These are phyloP conservation scores for Cryptococcus sp. DNA, from an alignment of 1,284 basidiomycete species.

Conservation along the genomic window DNA sequence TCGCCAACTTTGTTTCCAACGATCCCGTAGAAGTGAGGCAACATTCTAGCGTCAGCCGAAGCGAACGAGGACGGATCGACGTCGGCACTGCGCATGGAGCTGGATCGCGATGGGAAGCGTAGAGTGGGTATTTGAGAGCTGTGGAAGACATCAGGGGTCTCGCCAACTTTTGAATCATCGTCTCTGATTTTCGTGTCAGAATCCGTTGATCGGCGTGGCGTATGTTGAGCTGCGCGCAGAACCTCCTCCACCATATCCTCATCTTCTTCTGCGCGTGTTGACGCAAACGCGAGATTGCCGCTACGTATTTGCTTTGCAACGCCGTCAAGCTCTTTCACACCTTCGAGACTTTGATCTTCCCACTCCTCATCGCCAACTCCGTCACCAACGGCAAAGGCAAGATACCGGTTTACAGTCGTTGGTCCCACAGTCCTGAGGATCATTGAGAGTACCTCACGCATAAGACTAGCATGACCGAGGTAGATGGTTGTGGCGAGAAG, in stretches of 20 bases:
- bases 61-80: slow-evolving; percentile 2
- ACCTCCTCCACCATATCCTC: slow-evolving; percentile 16
- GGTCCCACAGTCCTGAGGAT: slow-evolving; percentile 78
- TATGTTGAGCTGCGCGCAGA: slow-evolving; percentile 6
- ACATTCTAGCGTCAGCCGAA: slow-evolving; percentile 19
- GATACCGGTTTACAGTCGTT: slow-evolving; percentile 72
- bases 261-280: slow-evolving; percentile 7
- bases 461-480: slow-evolving; percentile 75
- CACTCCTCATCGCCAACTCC: slow-evolving; percentile 61
- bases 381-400: slow-evolving; percentile 78
- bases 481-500: slow-evolving; percentile 83
- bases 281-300: background rate
- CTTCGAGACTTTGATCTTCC: slow-evolving; percentile 58
- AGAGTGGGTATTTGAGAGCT: slow-evolving; percentile 7
- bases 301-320: slow-evolving; percentile 58
- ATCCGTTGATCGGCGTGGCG: slow-evolving; percentile 18
- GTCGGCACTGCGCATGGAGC: slow-evolving; percentile 11
- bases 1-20: slow-evolving; percentile 88
- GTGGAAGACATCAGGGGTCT: slow-evolving; percentile 11
- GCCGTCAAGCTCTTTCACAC: slow-evolving; percentile 68
- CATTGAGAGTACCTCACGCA: slow-evolving; percentile 70
- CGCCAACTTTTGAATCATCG: slow-evolving; percentile 15
- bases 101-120: slow-evolving; percentile 11
- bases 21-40: slow-evolving; percentile 70
- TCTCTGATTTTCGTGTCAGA: slow-evolving; percentile 8